These are phyloP conservation scores for Scheffersomyces segobiensis DNA, from an alignment of 1,139 yeast genomes.

Conservation along the genomic window DNA sequence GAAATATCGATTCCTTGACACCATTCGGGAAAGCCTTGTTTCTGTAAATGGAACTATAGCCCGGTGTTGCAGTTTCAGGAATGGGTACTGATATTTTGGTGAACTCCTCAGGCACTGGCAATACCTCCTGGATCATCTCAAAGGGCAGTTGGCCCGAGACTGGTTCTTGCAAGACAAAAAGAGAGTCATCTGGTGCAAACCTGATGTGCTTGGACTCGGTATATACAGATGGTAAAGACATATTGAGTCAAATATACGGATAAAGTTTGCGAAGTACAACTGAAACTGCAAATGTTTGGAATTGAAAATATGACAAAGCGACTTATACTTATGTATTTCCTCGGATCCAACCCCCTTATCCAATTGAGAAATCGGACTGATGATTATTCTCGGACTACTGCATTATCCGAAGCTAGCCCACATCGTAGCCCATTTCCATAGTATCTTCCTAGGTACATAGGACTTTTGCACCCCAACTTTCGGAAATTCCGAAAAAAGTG, in stretches of 20 bases:
- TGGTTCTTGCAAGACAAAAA: slow-evolving; percentile 17
- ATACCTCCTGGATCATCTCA: slow-evolving; percentile 14
- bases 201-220: slow-evolving; percentile 6
- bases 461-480: background rate
- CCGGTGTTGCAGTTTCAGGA: slow-evolving; percentile 30
- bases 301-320: background rate
- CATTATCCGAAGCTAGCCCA: background rate
- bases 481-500: background rate
- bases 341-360: background rate
- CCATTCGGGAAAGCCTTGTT: slow-evolving; percentile 24
- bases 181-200: slow-evolving; percentile 20
- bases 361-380: too few relatives aligned
- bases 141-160: slow-evolving; percentile 8
- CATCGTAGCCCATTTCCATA: too few relatives aligned
- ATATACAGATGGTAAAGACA: slow-evolving; percentile 4
- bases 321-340: background rate
- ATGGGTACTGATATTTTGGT: slow-evolving; percentile 22
- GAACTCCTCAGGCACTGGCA: slow-evolving; percentile 25
- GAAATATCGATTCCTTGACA: slow-evolving; percentile 21
- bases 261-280: too few relatives aligned
- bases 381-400: too few relatives aligned
- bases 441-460: background rate
- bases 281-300: background rate
- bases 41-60: slow-evolving; percentile 35
- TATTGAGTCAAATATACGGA: background rate